Evolutionary conservation across 1,139 yeast genomes (phyloP), one percentile per base, ranked within the genome.

Genomic region (Magnusiomyces tetraspermus): DNA sequence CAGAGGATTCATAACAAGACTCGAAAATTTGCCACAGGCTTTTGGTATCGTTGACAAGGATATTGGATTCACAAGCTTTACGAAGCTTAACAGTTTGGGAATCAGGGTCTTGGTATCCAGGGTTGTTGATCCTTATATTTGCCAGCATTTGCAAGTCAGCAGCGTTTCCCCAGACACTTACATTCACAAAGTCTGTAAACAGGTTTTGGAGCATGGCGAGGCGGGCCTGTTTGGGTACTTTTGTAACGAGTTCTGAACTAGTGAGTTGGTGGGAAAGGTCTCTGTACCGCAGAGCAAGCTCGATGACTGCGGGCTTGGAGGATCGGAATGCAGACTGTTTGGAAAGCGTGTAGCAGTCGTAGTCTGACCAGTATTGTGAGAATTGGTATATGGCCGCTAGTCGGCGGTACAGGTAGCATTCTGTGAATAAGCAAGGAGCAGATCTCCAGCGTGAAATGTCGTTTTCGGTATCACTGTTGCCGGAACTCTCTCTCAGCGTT

Each of bases 91-190:
- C 86, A n/a, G n/a, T n/a, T n/a, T n/a, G n/a, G n/a, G n/a, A n/a
- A n/a, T n/a, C n/a, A n/a, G n/a, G n/a, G n/a, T n/a, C n/a, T n/a
- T n/a, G n/a, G n/a, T n/a, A n/a, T n/a, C n/a, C n/a, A n/a, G n/a
- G n/a, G n/a, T n/a, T n/a, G n/a, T n/a, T n/a, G n/a, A n/a, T n/a
- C n/a, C n/a, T n/a, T n/a, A n/a, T n/a, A 37, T 67, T 64, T 37
- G 71, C 69, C 58, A 92, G 74, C 55, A 94, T 73, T 0, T 97
- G 88, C 64, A 92, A 76, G 69, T 92, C 99, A 5, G 97, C 87
- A 24, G 97, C 97, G 68, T 92, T 92, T 24, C 99, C 99, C 98
- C 98, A 92, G 54, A 92, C 73, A 0, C 97, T 85, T 57, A 92
- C 80, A 64, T 89, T 96, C 47, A 85, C 71, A 62, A 89, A 86